These are phyloP conservation scores for Aechmea fasciata DNA, from an alignment of 176 grass and related monocot species.

Conservation along the genomic window DNA sequence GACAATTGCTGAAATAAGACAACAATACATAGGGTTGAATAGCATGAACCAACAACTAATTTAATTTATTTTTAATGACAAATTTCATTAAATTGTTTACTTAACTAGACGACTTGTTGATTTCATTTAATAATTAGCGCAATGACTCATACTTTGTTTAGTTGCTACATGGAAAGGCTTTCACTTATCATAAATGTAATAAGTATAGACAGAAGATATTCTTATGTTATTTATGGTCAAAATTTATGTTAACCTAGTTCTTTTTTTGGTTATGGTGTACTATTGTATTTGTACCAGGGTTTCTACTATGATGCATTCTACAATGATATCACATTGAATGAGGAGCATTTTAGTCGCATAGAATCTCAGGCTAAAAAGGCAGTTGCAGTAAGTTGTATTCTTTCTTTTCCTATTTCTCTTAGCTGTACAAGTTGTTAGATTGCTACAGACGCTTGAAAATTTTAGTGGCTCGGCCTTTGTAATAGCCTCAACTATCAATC, in stretches of 20 bases:
- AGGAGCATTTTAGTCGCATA: constrained; percentile 70
- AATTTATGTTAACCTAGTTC: not conserved
- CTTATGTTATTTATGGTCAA: not conserved
- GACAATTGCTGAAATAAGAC: too few species aligned
- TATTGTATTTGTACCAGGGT: constrained; percentile 36
- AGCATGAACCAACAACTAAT: too few species aligned
- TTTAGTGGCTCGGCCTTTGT: too few species aligned
- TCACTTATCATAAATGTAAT: not conserved
- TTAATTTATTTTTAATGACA: too few species aligned
- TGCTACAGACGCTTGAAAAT: too few species aligned
- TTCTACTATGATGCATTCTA: constrained; percentile 99
- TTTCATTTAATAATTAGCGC: too few species aligned
- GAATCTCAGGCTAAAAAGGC: constrained; percentile 77
- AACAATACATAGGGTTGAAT: too few species aligned
- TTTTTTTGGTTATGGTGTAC: not conserved
- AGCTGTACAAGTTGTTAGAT: not conserved
- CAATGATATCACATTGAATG: constrained; percentile 71
- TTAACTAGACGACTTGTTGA: too few species aligned
- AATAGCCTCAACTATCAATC: not conserved
- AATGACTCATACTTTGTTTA: too few species aligned
- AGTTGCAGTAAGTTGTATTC: constrained; percentile 48
- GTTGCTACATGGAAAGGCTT: too few species aligned
- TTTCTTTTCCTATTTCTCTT: not conserved
- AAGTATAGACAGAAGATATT: not conserved
- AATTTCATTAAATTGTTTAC: too few species aligned